phyloP scores from a whole-genome alignment of 164 flowering plant genomes.

The Santalum album region DNA sequence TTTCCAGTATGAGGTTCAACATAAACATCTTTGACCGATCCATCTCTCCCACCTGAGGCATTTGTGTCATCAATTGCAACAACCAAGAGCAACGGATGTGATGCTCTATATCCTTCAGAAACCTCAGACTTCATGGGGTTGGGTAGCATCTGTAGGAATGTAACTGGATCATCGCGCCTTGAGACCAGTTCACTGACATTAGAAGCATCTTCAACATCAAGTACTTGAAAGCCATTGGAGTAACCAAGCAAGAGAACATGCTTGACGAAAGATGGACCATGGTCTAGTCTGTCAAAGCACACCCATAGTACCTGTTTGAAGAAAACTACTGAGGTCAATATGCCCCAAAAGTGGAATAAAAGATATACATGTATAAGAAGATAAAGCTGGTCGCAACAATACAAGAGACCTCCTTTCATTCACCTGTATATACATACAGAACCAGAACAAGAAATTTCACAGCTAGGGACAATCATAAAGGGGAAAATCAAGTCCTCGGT shows the following conservation, averaged over 20 bases:
- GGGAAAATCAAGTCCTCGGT: too few species aligned
- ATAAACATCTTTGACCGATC: conserved; percentile 34
- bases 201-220: conserved; percentile 30
- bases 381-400: too few species aligned
- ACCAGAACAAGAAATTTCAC: too few species aligned
- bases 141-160: conserved; percentile 85
- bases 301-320: conserved; percentile 4
- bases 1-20: conserved; percentile 45
- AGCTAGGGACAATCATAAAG: too few species aligned
- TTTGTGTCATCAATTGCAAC: conserved; percentile 56
- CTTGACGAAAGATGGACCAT: conserved; percentile 1
- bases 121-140: conserved; percentile 33
- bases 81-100: conserved; percentile 75
- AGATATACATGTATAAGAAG: too few species aligned
- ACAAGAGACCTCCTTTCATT: too few species aligned
- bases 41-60: conserved; percentile 39
- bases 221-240: conserved; percentile 6
- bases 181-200: conserved; percentile 74
- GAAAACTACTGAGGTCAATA: background rate
- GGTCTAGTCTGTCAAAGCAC: conserved; percentile 5
- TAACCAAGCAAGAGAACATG: conserved; percentile 6
- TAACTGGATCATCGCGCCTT: conserved; percentile 76
- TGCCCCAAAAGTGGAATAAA: too few species aligned
- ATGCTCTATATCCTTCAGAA: conserved; percentile 32
- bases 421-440: too few species aligned